Evolutionary conservation across 495 filamentous ascomycete species (phyloP).

Genomic region (Aspergillus olivimuriae): DNA sequence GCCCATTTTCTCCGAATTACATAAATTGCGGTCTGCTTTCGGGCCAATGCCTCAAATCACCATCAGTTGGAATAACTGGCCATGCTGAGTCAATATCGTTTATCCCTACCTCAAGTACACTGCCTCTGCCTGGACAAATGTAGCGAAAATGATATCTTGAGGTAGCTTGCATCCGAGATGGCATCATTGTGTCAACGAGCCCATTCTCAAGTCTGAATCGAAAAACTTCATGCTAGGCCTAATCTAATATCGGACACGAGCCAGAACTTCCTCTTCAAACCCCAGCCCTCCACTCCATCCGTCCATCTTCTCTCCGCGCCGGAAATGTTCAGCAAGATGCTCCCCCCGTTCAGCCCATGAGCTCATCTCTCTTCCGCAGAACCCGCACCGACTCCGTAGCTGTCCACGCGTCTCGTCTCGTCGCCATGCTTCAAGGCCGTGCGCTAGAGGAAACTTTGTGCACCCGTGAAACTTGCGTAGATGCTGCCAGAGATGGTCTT

Average conservation of each 20-base stretch:
- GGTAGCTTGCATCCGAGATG: no score
- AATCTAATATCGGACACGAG: no score
- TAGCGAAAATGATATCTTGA: not conserved
- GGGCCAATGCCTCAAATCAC: no score
- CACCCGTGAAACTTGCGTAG: constrained; percentile 67
- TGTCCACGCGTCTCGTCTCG: not conserved
- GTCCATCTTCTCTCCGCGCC: constrained; percentile 57
- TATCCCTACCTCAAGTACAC: no score
- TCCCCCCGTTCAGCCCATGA: constrained; percentile 58
- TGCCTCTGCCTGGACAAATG: not conserved
- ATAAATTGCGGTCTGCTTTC: no score
- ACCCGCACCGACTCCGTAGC: constrained; percentile 64
- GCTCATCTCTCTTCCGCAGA: constrained; percentile 54
- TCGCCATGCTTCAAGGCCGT: constrained; percentile 70
- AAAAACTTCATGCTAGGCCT: no score
- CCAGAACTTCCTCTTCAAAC: constrained; percentile 52
- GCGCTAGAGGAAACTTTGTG: constrained; percentile 50
- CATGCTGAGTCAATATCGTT: no score
- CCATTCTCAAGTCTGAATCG: no score
- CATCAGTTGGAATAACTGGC: no score
- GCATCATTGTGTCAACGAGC: no score
- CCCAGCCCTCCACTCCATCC: constrained; percentile 73
- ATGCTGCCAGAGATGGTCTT: constrained; percentile 80
- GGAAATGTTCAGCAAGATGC: constrained; percentile 65
- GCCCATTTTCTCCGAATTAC: no score